Percentiles rank a stretch among this genome's conserved stretches.
Evolutionary conservation across 2,329 filamentous ascomycete species (phyloP).

Genomic region (Colletotrichum truncatum): DNA sequence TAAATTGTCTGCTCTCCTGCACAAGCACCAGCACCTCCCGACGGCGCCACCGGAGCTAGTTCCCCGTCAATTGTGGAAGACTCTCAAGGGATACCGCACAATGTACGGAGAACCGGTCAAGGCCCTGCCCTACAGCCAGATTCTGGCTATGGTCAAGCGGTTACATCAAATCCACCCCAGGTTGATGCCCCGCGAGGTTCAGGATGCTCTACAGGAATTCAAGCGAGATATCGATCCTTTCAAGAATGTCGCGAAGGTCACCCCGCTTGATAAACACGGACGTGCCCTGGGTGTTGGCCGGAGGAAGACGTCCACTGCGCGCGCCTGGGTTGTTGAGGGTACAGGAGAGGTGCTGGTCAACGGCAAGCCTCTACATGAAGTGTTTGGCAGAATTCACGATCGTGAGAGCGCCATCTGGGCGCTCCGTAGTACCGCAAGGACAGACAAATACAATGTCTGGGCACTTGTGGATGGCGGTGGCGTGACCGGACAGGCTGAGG

Average conservation of each 20-base stretch:
- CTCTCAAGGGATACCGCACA: constrained; percentile 77
- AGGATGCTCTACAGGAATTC: constrained; percentile 72
- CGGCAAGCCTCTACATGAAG: constrained; percentile 82
- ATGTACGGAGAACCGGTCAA: constrained; percentile 77
- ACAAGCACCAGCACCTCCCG: constrained; percentile 79
- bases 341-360: constrained; percentile 92
- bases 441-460: constrained; percentile 99
- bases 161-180: constrained; percentile 87
- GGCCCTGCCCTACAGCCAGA: constrained; percentile 79
- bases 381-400: constrained; percentile 90
- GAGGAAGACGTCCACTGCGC: constrained; percentile 87
- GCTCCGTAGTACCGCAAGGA: constrained; percentile 79
- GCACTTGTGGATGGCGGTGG: constrained; percentile 86
- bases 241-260: constrained; percentile 69
- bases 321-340: constrained; percentile 90
- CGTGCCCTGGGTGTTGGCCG: constrained; percentile 82
- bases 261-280: constrained; percentile 78
- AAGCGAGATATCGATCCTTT: constrained; percentile 79
- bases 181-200: constrained; percentile 77
- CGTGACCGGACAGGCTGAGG: constrained; percentile 94
- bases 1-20: constrained; percentile 74
- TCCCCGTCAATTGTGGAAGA: constrained; percentile 83
- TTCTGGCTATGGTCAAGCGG: constrained; percentile 79
- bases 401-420: constrained; percentile 95
- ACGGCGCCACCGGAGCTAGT: constrained; percentile 71